Evolutionary conservation across 2,329 filamentous ascomycete species (phyloP).

Genomic region (Hypocreales sp.): DNA sequence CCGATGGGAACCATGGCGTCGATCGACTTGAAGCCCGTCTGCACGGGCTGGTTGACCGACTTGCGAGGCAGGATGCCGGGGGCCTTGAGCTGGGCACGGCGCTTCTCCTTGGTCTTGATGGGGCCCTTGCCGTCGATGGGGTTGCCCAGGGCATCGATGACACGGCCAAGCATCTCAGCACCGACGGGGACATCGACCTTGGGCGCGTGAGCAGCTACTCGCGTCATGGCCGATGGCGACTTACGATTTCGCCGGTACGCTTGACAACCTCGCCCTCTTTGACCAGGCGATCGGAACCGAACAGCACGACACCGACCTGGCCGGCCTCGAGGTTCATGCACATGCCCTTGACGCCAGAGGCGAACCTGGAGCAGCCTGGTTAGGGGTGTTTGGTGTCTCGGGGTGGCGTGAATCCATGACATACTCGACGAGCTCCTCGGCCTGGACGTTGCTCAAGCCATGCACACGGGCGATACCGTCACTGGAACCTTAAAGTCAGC

Average conservation of each 20-base stretch:
- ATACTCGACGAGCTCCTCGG: constrained; percentile 99
- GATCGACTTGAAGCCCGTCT: constrained; percentile 98
- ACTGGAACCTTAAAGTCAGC: constrained; percentile 39
- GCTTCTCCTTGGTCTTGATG: constrained; percentile 77
- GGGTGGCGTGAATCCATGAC: constrained; percentile 28
- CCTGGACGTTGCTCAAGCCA: constrained; percentile 99
- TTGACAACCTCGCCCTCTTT: constrained; percentile 99
- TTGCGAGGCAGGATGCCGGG: constrained; percentile 93
- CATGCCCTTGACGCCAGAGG: constrained; percentile 99
- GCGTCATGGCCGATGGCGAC: constrained; percentile 19
- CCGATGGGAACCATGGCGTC: constrained; percentile 99
- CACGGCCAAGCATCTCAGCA: constrained; percentile 84
- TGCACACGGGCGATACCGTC: constrained; percentile 99
- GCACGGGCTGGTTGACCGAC: constrained; percentile 96
- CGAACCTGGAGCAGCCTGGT: constrained; percentile 54
- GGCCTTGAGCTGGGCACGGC: constrained; percentile 97
- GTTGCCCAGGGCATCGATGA: constrained; percentile 96
- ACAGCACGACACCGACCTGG: constrained; percentile 99
- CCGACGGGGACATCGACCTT: constrained; percentile 96
- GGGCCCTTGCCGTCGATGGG: constrained; percentile 99
- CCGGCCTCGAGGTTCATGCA: constrained; percentile 99
- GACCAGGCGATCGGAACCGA: constrained; percentile 99
- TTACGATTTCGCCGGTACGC: constrained; percentile 98
- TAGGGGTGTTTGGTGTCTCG: constrained; percentile 6
- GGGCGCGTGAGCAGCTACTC: constrained; percentile 9